Evolutionary conservation across 148 eudicot genomes (phyloP).

Genomic region (Salicornia ramosissima): DNA sequence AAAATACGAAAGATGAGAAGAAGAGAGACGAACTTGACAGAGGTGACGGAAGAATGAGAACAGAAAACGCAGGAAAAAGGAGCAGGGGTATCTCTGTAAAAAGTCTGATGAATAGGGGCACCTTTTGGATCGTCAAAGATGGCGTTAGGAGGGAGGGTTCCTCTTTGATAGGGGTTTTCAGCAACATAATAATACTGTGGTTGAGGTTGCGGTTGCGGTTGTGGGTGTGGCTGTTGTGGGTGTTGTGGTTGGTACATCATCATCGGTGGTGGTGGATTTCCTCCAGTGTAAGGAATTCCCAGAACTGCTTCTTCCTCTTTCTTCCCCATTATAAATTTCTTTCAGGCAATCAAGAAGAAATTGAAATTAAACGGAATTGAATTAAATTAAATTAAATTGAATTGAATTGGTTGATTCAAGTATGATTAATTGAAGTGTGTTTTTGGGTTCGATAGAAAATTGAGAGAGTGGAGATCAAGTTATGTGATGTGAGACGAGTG

Average conservation of each 20-base stretch:
- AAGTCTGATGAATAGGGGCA: slow-evolving; percentile 66
- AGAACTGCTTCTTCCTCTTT: slow-evolving; percentile 17
- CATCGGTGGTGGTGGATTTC: background rate
- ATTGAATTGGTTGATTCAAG: background rate
- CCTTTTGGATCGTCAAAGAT: slow-evolving; percentile 74
- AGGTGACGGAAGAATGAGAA: slow-evolving; percentile 50
- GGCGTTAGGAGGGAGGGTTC: slow-evolving; percentile 60
- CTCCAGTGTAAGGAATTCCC: slow-evolving; percentile 24
- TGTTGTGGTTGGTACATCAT: slow-evolving; percentile 8
- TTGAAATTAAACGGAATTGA: too few relatives aligned
- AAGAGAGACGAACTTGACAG: slow-evolving; percentile 38
- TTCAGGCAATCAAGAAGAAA: too few relatives aligned
- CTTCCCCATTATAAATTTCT: background rate
- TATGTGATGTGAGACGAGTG: background rate
- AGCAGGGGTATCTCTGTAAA: slow-evolving; percentile 81
- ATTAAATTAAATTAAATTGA: too few relatives aligned
- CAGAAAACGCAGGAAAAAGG: slow-evolving; percentile 69
- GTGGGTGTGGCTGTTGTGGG: background rate
- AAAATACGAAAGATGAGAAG: background rate
- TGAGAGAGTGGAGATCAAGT: background rate
- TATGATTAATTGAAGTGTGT: too few relatives aligned
- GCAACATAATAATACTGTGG: slow-evolving; percentile 40
- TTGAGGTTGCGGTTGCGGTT: slow-evolving; percentile 8
- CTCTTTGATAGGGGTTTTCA: slow-evolving; percentile 52
- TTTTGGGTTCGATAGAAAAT: too few relatives aligned